Evolutionary conservation across 768 basidiomycete genomes (phyloP).

Genomic region (Lentinula lateritia): DNA sequence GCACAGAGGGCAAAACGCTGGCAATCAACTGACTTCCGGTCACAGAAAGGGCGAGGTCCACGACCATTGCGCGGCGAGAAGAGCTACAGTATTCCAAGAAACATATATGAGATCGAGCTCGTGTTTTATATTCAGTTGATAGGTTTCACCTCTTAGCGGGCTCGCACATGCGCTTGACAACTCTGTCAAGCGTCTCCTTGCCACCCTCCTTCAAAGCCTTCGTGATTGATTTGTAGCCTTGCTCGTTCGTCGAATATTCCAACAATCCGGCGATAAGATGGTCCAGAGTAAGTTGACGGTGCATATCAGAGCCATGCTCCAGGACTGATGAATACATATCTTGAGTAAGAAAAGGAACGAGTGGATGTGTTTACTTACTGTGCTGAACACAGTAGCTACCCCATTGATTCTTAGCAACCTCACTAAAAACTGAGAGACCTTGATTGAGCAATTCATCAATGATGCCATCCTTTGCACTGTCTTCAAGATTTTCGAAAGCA

Average conservation of each 20-base stretch:
- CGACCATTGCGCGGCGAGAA: conserved; percentile 77
- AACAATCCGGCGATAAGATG: conserved; percentile 72
- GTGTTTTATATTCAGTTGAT: background rate
- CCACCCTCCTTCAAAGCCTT: conserved; percentile 86
- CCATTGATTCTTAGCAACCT: conserved; percentile 86
- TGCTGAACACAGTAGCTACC: conserved; percentile 85
- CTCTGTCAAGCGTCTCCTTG: conserved; percentile 64
- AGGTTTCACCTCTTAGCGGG: conserved; percentile 66
- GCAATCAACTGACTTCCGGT: conserved; percentile 86
- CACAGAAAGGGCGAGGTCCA: conserved; percentile 77
- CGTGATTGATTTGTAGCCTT: conserved; percentile 82
- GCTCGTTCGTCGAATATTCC: conserved; percentile 76
- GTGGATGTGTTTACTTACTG: conserved; percentile 40
- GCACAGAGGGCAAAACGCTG: conserved; percentile 70
- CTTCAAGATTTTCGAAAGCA: conserved; percentile 82
- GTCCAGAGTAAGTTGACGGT: conserved; percentile 71
- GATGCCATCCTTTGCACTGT: conserved; percentile 78
- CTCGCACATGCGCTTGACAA: conserved; percentile 82
- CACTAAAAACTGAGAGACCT: conserved; percentile 59
- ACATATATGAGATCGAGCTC: conserved; percentile 4
- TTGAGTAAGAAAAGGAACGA: background rate
- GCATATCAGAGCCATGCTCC: conserved; percentile 76
- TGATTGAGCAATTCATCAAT: conserved; percentile 79
- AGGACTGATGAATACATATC: conserved; percentile 43
- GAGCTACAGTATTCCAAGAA: conserved; percentile 24